A percentile compares a stretch with the other conserved stretches of the same genome.
These are phyloP conservation scores for Amaranthus hypochondriacus DNA, from an alignment of 148 eudicot genomes.

Conservation along the genomic window DNA sequence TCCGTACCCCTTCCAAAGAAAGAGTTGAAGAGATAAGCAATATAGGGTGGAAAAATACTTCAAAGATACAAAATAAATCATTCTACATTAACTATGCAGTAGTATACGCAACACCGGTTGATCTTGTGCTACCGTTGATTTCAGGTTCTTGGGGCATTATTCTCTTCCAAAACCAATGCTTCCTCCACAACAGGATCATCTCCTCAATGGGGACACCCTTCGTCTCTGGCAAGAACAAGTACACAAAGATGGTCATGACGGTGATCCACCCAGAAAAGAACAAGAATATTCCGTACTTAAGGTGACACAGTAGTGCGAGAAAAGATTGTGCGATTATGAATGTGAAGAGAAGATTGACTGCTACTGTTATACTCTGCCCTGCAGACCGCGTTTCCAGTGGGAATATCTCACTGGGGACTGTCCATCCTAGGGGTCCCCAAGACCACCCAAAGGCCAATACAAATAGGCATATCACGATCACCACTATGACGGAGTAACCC, in stretches of 20 bases:
- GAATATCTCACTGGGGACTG: slow-evolving; percentile 84
- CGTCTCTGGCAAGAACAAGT: slow-evolving; percentile 74
- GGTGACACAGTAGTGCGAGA: slow-evolving; percentile 58
- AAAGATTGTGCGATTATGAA: slow-evolving; percentile 72
- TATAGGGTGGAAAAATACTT: not conserved
- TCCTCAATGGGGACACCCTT: slow-evolving; percentile 86
- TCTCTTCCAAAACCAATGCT: slow-evolving; percentile 76
- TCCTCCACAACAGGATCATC: slow-evolving; percentile 63
- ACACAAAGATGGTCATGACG: slow-evolving; percentile 62
- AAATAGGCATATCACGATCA: slow-evolving; percentile 65
- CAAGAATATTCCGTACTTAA: slow-evolving; percentile 68
- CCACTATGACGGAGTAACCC: slow-evolving; percentile 52
- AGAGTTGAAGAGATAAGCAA: too few species aligned
- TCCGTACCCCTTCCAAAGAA: too few species aligned
- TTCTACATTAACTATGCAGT: not conserved
- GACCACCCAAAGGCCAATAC: slow-evolving; percentile 83
- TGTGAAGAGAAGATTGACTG: slow-evolving; percentile 85
- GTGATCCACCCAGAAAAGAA: slow-evolving; percentile 69
- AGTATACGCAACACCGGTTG: not conserved
- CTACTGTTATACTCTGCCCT: slow-evolving; percentile 81
- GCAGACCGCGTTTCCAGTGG: slow-evolving; percentile 90
- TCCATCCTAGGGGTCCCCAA: slow-evolving; percentile 96
- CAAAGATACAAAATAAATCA: not conserved
- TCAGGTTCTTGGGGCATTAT: slow-evolving; percentile 31
- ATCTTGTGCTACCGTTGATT: not conserved